A percentile compares a stretch with the other conserved stretches of the same genome.
Conservation (phyloP, 164 flowering plant species). For the Magnolia changhungtana region DNA sequence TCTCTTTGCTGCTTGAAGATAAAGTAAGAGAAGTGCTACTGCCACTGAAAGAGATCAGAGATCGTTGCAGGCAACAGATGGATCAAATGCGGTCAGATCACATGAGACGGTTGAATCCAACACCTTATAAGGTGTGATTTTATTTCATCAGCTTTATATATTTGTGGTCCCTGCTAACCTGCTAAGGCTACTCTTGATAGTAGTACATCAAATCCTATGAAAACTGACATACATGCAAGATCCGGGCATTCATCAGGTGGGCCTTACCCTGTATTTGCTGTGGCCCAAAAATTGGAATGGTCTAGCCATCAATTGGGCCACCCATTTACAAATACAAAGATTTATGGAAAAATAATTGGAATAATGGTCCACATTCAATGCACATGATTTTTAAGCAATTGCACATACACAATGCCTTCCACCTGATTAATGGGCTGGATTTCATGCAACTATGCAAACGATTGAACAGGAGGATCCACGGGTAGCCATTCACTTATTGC, state of each 20-base stretch:
- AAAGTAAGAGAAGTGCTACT: conserved; percentile 62
- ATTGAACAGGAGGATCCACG: no score
- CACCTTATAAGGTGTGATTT: conserved; percentile 85
- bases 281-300: neutral
- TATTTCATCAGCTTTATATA: no score
- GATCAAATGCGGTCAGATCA: conserved; percentile 96
- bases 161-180: neutral
- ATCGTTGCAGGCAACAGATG: conserved; percentile 76
- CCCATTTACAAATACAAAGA: neutral
- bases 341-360: neutral
- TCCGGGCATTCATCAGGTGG: neutral
- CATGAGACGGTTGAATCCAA: conserved; percentile 95
- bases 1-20: conserved; percentile 28
- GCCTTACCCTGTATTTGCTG: neutral
- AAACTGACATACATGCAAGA: neutral
- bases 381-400: neutral
- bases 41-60: conserved; percentile 55
- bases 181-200: neutral
- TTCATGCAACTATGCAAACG: neutral
- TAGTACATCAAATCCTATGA: neutral
- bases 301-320: neutral
- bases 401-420: neutral
- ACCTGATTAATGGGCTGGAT: neutral
- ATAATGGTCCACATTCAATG: neutral
- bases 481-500: no score